These are phyloP conservation scores for Lentithecium fluviatile DNA, from an alignment of 495 filamentous ascomycete species.

Conservation along the genomic window DNA sequence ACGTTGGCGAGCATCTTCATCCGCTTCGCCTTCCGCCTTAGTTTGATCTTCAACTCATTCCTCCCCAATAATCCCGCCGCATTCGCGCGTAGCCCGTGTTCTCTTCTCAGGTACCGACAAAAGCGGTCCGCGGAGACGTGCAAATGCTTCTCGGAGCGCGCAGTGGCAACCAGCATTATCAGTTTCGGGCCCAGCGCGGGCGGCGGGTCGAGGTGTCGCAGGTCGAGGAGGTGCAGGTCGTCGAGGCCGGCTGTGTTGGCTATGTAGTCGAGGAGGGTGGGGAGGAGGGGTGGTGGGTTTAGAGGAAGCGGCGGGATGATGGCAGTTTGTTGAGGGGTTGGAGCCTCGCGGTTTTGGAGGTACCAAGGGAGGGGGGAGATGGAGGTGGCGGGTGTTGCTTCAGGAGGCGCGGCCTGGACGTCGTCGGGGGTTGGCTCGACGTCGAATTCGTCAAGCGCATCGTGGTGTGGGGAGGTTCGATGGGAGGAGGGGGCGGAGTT, in stretches of 20 bases:
- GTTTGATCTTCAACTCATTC: conserved; percentile 84
- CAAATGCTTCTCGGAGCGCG: conserved; percentile 87
- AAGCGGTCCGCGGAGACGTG: conserved; percentile 88
- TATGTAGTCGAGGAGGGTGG: conserved; percentile 70
- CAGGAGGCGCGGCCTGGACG: neutral
- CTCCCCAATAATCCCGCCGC: conserved; percentile 88
- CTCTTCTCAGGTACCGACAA: conserved; percentile 77
- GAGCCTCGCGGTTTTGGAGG: conserved; percentile 59
- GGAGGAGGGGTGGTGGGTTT: conserved; percentile 68
- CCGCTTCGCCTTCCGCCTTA: conserved; percentile 74
- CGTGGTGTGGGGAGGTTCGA: neutral
- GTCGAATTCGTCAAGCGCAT: no score
- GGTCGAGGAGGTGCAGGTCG: conserved; percentile 71
- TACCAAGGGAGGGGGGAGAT: conserved; percentile 69
- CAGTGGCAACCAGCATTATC: conserved; percentile 91
- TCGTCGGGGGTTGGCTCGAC: no score
- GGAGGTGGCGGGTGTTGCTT: neutral
- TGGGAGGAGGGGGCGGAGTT: neutral
- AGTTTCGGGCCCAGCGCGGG: conserved; percentile 82
- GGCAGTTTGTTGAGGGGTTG: conserved; percentile 47
- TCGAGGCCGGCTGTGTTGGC: conserved; percentile 82
- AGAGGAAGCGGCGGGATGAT: conserved; percentile 71
- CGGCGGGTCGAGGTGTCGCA: conserved; percentile 79
- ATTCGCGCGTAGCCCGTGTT: conserved; percentile 65
- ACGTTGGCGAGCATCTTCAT: conserved; percentile 68